Base-by-base conservation (phyloP, 139 green algal species). In the Trebouxia sp. region DNA sequence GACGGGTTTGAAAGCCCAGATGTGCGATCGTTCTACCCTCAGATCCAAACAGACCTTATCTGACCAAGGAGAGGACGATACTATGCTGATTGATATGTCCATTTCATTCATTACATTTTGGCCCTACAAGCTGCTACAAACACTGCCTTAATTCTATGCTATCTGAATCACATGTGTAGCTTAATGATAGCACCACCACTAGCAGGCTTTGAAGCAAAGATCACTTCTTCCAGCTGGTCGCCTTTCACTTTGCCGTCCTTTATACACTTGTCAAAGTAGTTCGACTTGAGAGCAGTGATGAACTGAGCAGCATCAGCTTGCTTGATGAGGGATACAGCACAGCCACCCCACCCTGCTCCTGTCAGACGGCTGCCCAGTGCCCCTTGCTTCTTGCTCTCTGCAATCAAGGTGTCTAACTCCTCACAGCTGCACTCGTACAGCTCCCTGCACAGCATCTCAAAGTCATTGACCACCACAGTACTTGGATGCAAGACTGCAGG, bases 321-420 rank as follows among this genome's bases (percentile, higher is more conserved):
- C 0, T 69, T 66, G 45, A 97, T 83, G 38, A 98, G 88, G 22
- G 91, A 94, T 47, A 99, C 96, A 12, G 89, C 93, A 84, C 96
- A 98, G 50, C 96, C 96, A 65, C 96, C 96, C 96, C 96, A 99
- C 17, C 96, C 96, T 5, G 96, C 96, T 32, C 93, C 93, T 15
- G 95, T 98, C 20, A 98, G 89, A 10, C 95, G 87, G 9, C 89
- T 82, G 11, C 93, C 95, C 26, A 97, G 78, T 5, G 95, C 95
- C 11, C 95, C 95, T 3, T 85, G 81, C 0, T 42, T 79, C 55
- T 87, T 91, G 74, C 86, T 88, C 11, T 86, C 56, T 14, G 55
- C 83, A 69, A 97, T 91, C 72, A 99, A 85, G 75, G 88, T 72
- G 48, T 99, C 94, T 65, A 99, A 89, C 87, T 99, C 95, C 0